Conservation (phyloP, 768 basidiomycete genomes). For the Mycena pura region DNA sequence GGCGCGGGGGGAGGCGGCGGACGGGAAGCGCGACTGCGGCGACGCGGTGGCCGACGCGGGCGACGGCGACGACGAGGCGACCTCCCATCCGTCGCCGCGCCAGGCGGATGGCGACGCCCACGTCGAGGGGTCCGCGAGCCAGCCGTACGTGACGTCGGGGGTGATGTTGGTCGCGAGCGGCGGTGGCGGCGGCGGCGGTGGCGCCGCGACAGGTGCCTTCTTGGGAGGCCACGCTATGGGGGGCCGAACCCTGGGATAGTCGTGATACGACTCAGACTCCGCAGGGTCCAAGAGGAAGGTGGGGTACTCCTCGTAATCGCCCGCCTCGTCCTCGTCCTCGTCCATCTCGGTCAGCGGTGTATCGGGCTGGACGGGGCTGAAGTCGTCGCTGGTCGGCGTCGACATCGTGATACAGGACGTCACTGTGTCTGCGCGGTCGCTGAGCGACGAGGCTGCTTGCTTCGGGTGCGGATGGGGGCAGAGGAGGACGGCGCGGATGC, state of each 20-base stretch:
- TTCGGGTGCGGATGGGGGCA: conserved; percentile 10
- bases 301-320: conserved; percentile 20
- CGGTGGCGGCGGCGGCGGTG: background rate
- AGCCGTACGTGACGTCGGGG: conserved; percentile 17
- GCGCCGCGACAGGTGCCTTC: background rate
- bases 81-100: conserved; percentile 29
- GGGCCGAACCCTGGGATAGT: background rate
- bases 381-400: conserved; percentile 18
- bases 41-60: conserved; percentile 4
- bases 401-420: conserved; percentile 6
- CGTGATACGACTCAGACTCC: background rate
- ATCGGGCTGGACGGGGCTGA: conserved; percentile 17
- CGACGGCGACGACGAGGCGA: conserved; percentile 7
- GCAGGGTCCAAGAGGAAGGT: conserved; percentile 5
- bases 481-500: conserved; percentile 22
- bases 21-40: background rate
- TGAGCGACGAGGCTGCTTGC: background rate
- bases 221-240: background rate
- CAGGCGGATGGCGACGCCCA: conserved; percentile 20
- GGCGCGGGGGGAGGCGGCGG: background rate
- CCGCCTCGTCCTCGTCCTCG: conserved; percentile 21
- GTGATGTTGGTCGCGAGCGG: conserved; percentile 9
- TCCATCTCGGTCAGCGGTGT: conserved; percentile 21
- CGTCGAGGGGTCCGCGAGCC: conserved; percentile 23
- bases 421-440: conserved; percentile 4